Conservation (phyloP, 2,329 filamentous ascomycete species). For the Exophiala dermatitidis region DNA sequence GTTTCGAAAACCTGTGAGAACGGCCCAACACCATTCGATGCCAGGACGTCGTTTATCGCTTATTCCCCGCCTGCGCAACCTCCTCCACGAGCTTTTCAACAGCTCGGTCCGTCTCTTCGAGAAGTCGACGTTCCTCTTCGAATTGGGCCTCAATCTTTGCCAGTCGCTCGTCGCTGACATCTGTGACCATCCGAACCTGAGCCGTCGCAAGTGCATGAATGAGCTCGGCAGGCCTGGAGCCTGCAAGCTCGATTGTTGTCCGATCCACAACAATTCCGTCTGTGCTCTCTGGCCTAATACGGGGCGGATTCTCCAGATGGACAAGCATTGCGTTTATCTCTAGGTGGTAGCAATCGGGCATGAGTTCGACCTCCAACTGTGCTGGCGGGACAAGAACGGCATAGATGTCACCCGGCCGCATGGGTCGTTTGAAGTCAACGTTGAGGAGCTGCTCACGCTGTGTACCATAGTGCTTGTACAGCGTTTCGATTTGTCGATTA, state of each 20-base stretch:
- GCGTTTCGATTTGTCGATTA: slow-evolving; percentile 33
- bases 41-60: too few species aligned
- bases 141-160: slow-evolving; percentile 6
- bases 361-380: slow-evolving; percentile 22
- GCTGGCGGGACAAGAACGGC: slow-evolving; percentile 43
- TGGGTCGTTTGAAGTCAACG: slow-evolving; percentile 57
- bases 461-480: slow-evolving; percentile 30
- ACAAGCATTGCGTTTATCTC: slow-evolving; percentile 36
- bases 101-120: neutral
- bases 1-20: too few species aligned
- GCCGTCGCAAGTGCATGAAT: slow-evolving; percentile 16
- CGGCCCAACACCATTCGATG: too few species aligned
- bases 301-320: slow-evolving; percentile 32
- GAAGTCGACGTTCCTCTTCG: neutral
- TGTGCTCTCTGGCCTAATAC: slow-evolving; percentile 34
- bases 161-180: slow-evolving; percentile 2
- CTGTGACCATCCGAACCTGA: slow-evolving; percentile 9
- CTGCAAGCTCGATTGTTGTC: neutral
- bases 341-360: slow-evolving; percentile 7
- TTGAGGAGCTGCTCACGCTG: slow-evolving; percentile 49
- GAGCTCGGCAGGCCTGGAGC: neutral
- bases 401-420: slow-evolving; percentile 56
- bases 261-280: neutral
- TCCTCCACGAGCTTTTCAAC: neutral
- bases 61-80: neutral